These are phyloP conservation scores for Conringia planisiliqua DNA, from an alignment of 345 rosid genomes.

Conservation along the genomic window DNA sequence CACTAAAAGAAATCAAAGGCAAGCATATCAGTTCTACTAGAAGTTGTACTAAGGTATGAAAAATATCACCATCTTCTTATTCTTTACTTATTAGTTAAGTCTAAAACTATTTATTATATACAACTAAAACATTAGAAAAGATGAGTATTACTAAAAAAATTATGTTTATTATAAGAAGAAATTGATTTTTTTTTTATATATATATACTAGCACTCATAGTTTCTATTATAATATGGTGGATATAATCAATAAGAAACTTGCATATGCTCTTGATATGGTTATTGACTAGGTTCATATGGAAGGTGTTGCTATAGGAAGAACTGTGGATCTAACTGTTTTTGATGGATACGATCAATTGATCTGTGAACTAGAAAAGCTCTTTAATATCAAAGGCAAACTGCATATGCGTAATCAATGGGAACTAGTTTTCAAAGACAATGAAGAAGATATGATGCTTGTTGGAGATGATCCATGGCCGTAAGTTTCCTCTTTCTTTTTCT, in stretches of 20 bases:
- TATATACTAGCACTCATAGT: background rate
- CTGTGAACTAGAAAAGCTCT: no score
- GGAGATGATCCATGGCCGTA: no score
- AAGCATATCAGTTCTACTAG: conserved; percentile 34
- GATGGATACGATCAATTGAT: no score
- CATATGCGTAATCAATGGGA: no score
- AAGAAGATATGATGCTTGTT: no score
- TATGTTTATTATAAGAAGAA: background rate
- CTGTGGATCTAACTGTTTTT: no score
- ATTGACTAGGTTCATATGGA: conserved; percentile 61
- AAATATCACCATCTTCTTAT: background rate
- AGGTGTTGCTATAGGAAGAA: conserved; percentile 25
- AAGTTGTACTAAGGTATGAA: conserved; percentile 58
- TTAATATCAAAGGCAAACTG: no score
- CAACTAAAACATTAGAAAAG: background rate
- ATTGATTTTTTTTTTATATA: no score
- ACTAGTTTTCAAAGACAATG: no score
- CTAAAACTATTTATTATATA: background rate
- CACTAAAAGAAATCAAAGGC: conserved; percentile 32
- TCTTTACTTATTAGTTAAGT: background rate
- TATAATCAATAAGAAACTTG: background rate
- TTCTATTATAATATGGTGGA: background rate
- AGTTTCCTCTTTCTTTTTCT: no score
- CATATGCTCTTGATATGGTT: background rate
- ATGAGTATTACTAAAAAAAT: background rate